Conservation (phyloP, 176 grass and related monocot genomes). For the Phyllostachys edulis region DNA sequence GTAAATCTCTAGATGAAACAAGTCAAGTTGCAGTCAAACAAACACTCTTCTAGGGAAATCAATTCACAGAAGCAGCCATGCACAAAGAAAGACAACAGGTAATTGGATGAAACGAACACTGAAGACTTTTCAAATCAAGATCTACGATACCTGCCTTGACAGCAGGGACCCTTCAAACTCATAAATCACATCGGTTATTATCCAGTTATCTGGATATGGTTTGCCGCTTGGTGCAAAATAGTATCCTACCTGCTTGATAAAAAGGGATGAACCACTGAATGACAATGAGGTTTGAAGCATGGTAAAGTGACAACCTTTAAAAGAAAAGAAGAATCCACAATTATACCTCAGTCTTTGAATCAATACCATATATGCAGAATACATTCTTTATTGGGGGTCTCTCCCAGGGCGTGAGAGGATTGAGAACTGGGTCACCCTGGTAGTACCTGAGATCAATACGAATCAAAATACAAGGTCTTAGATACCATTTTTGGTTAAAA, state of each 20-base stretch:
- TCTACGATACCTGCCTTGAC: constrained; percentile 84
- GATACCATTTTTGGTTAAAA: constrained; percentile 24
- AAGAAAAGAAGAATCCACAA: constrained; percentile 12
- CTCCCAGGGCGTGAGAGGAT: constrained; percentile 96
- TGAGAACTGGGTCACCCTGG: constrained; percentile 86
- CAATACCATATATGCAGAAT: constrained; percentile 95
- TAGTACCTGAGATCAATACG: constrained; percentile 63
- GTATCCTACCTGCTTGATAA: constrained; percentile 88
- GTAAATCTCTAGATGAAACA: constrained; percentile 2
- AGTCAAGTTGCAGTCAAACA: constrained; percentile 5
- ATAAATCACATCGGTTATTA: constrained; percentile 95
- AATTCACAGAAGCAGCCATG: background rate
- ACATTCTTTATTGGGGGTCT: constrained; percentile 95
- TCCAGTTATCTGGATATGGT: constrained; percentile 98
- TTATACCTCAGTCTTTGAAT: constrained; percentile 88
- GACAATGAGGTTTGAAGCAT: constrained; percentile 1
- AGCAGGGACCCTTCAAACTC: constrained; percentile 80
- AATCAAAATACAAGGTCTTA: constrained; percentile 18
- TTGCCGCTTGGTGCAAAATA: constrained; percentile 97
- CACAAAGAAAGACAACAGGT: background rate
- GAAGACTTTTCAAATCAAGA: constrained; percentile 11
- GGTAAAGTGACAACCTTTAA: background rate
- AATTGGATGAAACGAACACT: constrained; percentile 1
- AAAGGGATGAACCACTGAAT: constrained; percentile 9
- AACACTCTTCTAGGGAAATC: background rate